Evolutionary conservation across 2,329 filamentous ascomycete genomes (phyloP), one percentile per base, ranked within the genome.

Genomic region (Hypocreales sp.): DNA sequence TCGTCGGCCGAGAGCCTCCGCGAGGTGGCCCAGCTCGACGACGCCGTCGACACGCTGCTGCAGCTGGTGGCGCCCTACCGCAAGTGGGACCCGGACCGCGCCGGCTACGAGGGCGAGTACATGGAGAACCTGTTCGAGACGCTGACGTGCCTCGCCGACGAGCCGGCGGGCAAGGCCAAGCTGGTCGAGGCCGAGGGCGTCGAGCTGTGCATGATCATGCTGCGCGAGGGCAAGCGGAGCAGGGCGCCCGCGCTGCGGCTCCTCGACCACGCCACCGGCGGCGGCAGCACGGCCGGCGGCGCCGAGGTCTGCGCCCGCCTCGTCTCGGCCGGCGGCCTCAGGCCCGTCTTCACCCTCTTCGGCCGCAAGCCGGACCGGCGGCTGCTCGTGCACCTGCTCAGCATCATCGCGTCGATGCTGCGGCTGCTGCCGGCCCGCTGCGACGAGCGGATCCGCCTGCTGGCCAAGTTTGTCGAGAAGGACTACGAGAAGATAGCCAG

Each of bases 381-480:
- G 31, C 65, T 69, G 1, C 71, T 70, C 0, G 83, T 92, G 43
- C 86, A 94, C 47, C 57, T 95, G 0, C 60, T 95, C 6, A 77
- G 80, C 7, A 79, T 95, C 8, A 84, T 95, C 36, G 71, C 80
- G 1, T 81, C 79, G 0, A 66, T 98, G 47, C 61, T 98, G 1
- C 75, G 84, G 15, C 64, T 76, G 4, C 53, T 98, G 2, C 84
- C 86, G 0, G 79, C 73, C 11, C 72, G 82, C 18, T 84, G 81
- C 2, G 63, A 81, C 0, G 65, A 75, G 18, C 70, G 90, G 5
- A 92, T 95, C 40, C 72, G 90, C 4, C 69, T 78, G 1, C 64
- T 95, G 4, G 87, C 86, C 25, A 98, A 98, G 46, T 95, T 95
- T 42, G 79, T 93, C 12, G 90, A 98, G 50, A 92, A 83, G 46